Evolutionary conservation across 148 eudicot species (phyloP), one percentile per base, ranked within the genome.

Genomic region (Cornus florida): DNA sequence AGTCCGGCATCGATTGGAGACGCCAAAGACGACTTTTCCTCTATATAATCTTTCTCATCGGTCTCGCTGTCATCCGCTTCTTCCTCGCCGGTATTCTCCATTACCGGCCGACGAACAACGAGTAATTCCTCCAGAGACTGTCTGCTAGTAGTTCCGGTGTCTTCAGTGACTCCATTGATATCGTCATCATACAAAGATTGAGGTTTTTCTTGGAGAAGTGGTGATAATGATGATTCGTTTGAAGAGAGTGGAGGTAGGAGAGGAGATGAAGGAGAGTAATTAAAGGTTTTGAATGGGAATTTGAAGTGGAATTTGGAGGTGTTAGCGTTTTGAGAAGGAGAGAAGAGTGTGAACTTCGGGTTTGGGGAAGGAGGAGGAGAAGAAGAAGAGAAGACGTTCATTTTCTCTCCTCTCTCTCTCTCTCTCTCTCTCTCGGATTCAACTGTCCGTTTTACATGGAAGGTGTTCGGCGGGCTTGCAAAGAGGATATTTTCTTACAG

Each of bases 41-140:
- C 83, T 16, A 16, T 82, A 16, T 43, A 77, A n/a, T 33, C 69
- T 57, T 53, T 64, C 22, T 74, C 71, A 6, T 41, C 38, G 38
- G 38, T 35, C 38, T 35, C 38, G 38, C 19, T 81, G 59, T 79
- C 72, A 28, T 67, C 77, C 35, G 33, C 73, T 19, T 65, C 86
- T 16, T 81, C 87, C 7, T 73, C 80, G 31, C n/a, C 83, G 22
- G 82, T 70, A 38, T 78, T 8, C 74, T 91, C 92, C 83, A 79
- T 88, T 20, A 88, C 73, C 32, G 98, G 98, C 41, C 97, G 85
- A 3, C 92, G 92, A 59, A 92, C 91, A n/a, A 83, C 87, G 0
- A 88, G 90, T 7, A 84, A 67, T n/a, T 89, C 88, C 83, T 90
- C 92, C 62, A 86, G 57, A 39, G 92, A 83, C 70, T 80, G 80